A percentile compares a stretch with the other conserved stretches of the same genome.
Evolutionary conservation across 495 filamentous ascomycete genomes (phyloP).

Genomic region (Podospora appendiculata): DNA sequence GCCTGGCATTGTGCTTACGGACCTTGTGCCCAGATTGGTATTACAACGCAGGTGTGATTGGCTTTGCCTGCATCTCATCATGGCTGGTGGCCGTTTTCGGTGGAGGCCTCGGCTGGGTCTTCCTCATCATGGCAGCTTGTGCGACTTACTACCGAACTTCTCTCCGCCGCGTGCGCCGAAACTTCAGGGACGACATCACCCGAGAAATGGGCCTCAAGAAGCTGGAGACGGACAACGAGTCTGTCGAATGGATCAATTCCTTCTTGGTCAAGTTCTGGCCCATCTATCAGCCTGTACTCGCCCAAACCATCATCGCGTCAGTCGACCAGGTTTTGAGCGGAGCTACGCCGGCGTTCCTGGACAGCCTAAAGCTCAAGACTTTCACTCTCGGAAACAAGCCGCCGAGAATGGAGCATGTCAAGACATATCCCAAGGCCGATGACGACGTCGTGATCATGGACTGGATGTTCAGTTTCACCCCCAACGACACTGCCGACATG

Average conservation of each 20-base stretch:
- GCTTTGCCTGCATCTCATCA: slow-evolving; percentile 84
- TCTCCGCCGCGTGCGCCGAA: slow-evolving; percentile 83
- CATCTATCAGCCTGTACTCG: slow-evolving; percentile 91
- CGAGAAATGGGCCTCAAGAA: slow-evolving; percentile 87
- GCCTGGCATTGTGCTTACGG: too few relatives aligned
- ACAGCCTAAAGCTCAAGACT: slow-evolving; percentile 82
- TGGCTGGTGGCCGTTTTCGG: slow-evolving; percentile 87
- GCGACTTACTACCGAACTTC: slow-evolving; percentile 97
- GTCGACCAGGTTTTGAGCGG: slow-evolving; percentile 94
- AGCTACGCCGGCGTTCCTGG: slow-evolving; percentile 83
- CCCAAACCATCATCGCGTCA: slow-evolving; percentile 81
- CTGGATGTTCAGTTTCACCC: slow-evolving; percentile 99
- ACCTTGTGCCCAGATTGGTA: slow-evolving; percentile 71
- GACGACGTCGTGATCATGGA: slow-evolving; percentile 97
- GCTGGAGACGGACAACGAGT: slow-evolving; percentile 88
- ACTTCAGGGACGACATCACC: slow-evolving; percentile 89
- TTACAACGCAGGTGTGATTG: slow-evolving; percentile 86
- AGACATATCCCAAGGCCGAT: slow-evolving; percentile 93
- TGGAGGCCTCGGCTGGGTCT: slow-evolving; percentile 86
- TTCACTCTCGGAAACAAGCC: slow-evolving; percentile 94
- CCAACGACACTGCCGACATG: slow-evolving; percentile 87
- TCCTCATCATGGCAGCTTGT: slow-evolving; percentile 85
- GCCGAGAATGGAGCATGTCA: slow-evolving; percentile 92
- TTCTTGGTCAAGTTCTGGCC: slow-evolving; percentile 99
- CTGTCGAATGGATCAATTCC: slow-evolving; percentile 98